Evolutionary conservation across 1,139 yeast species (phyloP).

Genomic region (Yamadazyma pseudoaaseri): DNA sequence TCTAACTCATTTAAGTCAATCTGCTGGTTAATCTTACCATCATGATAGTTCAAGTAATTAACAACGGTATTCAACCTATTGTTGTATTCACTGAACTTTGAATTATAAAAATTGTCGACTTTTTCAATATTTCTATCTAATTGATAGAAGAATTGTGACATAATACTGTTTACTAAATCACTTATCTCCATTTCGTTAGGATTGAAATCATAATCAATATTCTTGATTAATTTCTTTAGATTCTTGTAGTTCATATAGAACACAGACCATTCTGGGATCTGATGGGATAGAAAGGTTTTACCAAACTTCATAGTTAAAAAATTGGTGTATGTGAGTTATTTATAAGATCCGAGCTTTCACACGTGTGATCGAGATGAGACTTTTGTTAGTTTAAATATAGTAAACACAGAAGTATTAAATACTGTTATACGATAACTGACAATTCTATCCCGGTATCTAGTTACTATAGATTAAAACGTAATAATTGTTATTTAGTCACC

Average conservation of each 20-base stretch:
- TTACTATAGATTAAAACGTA: too few relatives aligned
- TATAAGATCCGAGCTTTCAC: too few relatives aligned
- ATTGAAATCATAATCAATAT: slow-evolving; percentile 37
- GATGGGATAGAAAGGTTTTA: slow-evolving; percentile 75
- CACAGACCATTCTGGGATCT: slow-evolving; percentile 89
- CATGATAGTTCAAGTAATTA: slow-evolving; percentile 29
- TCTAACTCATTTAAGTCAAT: slow-evolving; percentile 56
- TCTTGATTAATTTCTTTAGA: slow-evolving; percentile 76
- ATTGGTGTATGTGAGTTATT: too few relatives aligned
- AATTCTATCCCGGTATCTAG: too few relatives aligned
- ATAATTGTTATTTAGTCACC: too few relatives aligned
- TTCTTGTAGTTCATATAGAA: slow-evolving; percentile 84
- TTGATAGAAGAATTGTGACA: slow-evolving; percentile 72
- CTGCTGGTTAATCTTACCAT: slow-evolving; percentile 26
- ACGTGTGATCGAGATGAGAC: not conserved
- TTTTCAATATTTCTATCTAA: slow-evolving; percentile 80
- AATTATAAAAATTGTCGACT: slow-evolving; percentile 76
- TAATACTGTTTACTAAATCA: slow-evolving; percentile 28
- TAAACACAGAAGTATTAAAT: too few relatives aligned
- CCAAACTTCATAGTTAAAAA: slow-evolving; percentile 70
- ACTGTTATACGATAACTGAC: too few relatives aligned
- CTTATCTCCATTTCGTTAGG: slow-evolving; percentile 25
- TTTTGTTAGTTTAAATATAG: too few relatives aligned
- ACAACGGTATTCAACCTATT: slow-evolving; percentile 58
- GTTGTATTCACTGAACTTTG: slow-evolving; percentile 70